A percentile compares a stretch with the other conserved stretches of the same genome.
Conservation (phyloP, 2,329 filamentous ascomycete species). For the Fusarium musae region DNA sequence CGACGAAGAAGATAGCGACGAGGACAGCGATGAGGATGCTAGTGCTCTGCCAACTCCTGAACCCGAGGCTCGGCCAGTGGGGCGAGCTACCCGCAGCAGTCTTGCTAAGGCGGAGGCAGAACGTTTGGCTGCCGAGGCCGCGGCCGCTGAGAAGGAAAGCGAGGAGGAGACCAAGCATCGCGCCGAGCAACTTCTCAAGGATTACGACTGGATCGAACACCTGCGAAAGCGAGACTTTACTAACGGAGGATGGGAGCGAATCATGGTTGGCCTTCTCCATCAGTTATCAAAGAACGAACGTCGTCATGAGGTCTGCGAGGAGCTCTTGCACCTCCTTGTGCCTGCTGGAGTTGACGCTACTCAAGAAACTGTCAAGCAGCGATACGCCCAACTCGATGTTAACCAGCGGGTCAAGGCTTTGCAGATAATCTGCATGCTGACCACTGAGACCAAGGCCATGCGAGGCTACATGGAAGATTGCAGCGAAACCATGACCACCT, state of each 20-base stretch:
- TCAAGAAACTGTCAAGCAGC: conserved; percentile 75
- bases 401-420: conserved; percentile 84
- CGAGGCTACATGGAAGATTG: conserved; percentile 92
- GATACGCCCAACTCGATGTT: conserved; percentile 81
- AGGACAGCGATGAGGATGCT: conserved; percentile 68
- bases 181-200: conserved; percentile 78
- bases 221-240: conserved; percentile 85
- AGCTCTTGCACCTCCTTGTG: conserved; percentile 82
- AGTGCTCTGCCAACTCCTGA: conserved; percentile 70
- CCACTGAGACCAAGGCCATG: conserved; percentile 85
- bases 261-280: conserved; percentile 86
- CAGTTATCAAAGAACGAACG: conserved; percentile 83
- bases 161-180: conserved; percentile 68
- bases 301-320: conserved; percentile 77
- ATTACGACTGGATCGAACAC: conserved; percentile 87
- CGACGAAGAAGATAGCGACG: conserved; percentile 75
- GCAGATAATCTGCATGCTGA: conserved; percentile 87
- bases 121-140: conserved; percentile 69
- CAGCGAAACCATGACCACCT: conserved; percentile 91
- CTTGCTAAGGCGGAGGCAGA: conserved; percentile 84
- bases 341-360: conserved; percentile 81
- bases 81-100: conserved; percentile 85
- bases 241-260: conserved; percentile 90
- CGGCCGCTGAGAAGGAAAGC: conserved; percentile 62
- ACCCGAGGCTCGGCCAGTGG: conserved; percentile 72